Percentiles rank a stretch among this genome's conserved stretches.
Conservation (phyloP, 2,329 filamentous ascomycete genomes). For the Coniochaeta ligniaria region DNA sequence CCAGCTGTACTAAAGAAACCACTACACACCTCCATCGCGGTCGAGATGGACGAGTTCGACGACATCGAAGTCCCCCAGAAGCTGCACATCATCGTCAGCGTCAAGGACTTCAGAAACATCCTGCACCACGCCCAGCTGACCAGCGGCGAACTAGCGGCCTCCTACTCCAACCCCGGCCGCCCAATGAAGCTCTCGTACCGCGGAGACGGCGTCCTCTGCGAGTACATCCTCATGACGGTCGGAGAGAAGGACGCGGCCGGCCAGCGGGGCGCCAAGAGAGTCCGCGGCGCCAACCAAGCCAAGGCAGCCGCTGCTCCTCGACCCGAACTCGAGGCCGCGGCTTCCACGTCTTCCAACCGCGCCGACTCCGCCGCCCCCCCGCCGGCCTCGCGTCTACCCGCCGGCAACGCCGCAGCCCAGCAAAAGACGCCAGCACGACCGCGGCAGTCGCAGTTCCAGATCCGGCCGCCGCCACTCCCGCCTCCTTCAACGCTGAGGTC, state of each 20-base stretch:
- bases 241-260: slow-evolving; percentile 51
- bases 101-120: slow-evolving; percentile 77
- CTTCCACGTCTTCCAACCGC: slow-evolving; percentile 9
- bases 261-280: slow-evolving; percentile 37
- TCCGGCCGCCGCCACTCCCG: slow-evolving; percentile 23
- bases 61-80: slow-evolving; percentile 67
- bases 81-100: slow-evolving; percentile 71
- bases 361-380: slow-evolving; percentile 22
- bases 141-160: slow-evolving; percentile 57
- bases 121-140: slow-evolving; percentile 67
- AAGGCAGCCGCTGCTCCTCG: slow-evolving; percentile 8
- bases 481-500: slow-evolving; percentile 52
- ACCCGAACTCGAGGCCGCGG: slow-evolving; percentile 39
- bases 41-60: slow-evolving; percentile 71
- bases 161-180: slow-evolving; percentile 63
- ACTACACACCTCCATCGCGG: slow-evolving; percentile 69
- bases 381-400: not conserved
- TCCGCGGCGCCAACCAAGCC: slow-evolving; percentile 30
- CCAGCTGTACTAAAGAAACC: slow-evolving; percentile 72
- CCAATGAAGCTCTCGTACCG: slow-evolving; percentile 69
- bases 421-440: slow-evolving; percentile 30
- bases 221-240: slow-evolving; percentile 78
- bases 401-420: slow-evolving; percentile 18
- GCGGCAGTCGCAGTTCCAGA: slow-evolving; percentile 23
- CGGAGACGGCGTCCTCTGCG: slow-evolving; percentile 60